Evolutionary conservation across 2,329 filamentous ascomycete species (phyloP).

Genomic region (Neoscytalidium dimidiatum): DNA sequence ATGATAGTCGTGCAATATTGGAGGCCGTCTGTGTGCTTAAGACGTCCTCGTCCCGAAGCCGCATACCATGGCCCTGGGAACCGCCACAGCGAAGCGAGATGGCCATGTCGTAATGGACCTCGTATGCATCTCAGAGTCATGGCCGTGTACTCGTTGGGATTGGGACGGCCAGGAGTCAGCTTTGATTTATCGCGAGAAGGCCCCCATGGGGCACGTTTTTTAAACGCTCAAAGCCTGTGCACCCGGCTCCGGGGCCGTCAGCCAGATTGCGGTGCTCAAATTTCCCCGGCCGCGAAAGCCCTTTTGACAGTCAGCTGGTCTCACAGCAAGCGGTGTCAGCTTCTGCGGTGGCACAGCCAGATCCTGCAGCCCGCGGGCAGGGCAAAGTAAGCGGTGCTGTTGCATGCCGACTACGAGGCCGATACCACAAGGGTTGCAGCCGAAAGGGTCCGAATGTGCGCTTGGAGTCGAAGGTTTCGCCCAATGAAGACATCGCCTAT

Average conservation of each 20-base stretch:
- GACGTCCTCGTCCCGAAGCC: constrained; percentile 10
- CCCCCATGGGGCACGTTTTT: not conserved
- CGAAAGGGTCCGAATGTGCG: too few species aligned
- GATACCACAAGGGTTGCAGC: too few species aligned
- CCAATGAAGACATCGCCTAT: too few species aligned
- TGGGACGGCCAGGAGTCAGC: not conserved
- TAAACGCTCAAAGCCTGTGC: not conserved
- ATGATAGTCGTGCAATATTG: constrained; percentile 14
- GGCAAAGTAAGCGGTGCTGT: too few species aligned
- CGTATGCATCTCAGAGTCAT: not conserved
- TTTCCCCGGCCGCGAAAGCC: not conserved
- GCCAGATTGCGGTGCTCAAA: not conserved
- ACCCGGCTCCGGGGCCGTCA: not conserved
- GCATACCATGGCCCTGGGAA: constrained; percentile 15
- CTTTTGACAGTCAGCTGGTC: not conserved
- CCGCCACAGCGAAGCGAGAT: constrained; percentile 9
- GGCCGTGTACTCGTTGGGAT: not conserved
- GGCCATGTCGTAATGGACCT: constrained; percentile 1
- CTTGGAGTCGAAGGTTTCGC: too few species aligned
- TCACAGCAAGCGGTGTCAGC: not conserved
- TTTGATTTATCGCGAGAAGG: not conserved
- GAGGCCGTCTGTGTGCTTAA: constrained; percentile 8
- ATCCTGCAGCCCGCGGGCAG: not conserved
- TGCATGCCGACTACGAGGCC: too few species aligned
- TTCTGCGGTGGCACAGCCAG: not conserved